phyloP scores from a whole-genome alignment of 2,329 filamentous ascomycete species.

The Aspergillus pseudonomiae region DNA sequence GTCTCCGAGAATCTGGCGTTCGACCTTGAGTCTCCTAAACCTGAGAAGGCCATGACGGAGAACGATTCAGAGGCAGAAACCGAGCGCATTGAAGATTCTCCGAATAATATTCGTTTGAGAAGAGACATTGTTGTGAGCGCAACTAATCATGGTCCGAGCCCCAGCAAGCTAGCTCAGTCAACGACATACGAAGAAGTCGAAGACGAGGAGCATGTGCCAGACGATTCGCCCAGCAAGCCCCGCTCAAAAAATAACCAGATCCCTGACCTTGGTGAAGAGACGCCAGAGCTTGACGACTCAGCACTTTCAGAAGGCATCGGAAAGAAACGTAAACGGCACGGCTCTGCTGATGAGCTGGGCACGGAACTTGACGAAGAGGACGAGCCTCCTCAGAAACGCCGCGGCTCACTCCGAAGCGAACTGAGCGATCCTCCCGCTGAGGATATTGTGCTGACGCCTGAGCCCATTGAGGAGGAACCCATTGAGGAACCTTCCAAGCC shows the following conservation, averaged over 20 bases:
- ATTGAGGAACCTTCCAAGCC: conserved; percentile 33
- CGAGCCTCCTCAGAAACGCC: conserved; percentile 45
- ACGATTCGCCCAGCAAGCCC: conserved; percentile 45
- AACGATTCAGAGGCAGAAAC: conserved; percentile 88
- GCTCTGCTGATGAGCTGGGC: conserved; percentile 39
- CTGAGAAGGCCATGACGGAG: conserved; percentile 58
- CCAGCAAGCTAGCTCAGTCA: conserved; percentile 73
- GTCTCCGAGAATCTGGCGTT: conserved; percentile 67
- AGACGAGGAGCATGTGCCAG: conserved; percentile 52
- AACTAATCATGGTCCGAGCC: conserved; percentile 65
- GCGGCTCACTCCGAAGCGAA: conserved; percentile 43
- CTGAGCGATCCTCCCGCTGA: conserved; percentile 40
- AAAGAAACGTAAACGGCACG: conserved; percentile 47
- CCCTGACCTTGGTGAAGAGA: conserved; percentile 24
- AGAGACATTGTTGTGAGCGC: conserved; percentile 65
- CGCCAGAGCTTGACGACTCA: conserved; percentile 29
- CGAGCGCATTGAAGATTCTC: conserved; percentile 88
- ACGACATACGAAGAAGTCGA: conserved; percentile 50
- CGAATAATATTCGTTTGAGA: conserved; percentile 64
- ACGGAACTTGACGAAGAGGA: conserved; percentile 43
- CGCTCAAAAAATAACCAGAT: conserved; percentile 38
- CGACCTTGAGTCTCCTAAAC: conserved; percentile 55
- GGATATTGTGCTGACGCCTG: conserved; percentile 36
- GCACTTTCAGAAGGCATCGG: conserved; percentile 35
- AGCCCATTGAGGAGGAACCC: conserved; percentile 40